These are phyloP conservation scores for Rhododendron simsii DNA, from an alignment of 148 eudicot species.

Conservation along the genomic window DNA sequence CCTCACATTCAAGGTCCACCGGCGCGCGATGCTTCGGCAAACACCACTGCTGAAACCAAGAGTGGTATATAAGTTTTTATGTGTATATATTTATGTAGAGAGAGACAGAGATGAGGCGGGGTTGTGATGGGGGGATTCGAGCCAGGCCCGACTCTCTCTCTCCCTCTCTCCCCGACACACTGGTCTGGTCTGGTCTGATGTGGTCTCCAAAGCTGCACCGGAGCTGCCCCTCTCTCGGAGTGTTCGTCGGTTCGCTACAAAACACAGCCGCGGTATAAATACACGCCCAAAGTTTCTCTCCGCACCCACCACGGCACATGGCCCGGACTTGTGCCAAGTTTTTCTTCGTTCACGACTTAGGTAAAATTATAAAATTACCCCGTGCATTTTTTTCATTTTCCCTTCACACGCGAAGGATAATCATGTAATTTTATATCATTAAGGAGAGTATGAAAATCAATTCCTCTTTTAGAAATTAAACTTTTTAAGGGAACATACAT, in stretches of 20 bases:
- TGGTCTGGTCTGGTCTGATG: not conserved
- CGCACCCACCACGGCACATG: not conserved
- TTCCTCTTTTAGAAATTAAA: no score
- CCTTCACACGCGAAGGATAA: no score
- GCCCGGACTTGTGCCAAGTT: not conserved
- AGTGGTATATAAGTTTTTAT: not conserved
- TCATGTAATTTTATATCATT: no score
- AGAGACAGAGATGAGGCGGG: not conserved
- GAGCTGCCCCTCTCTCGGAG: constrained; percentile 15
- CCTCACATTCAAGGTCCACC: constrained; percentile 11
- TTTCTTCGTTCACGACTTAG: no score
- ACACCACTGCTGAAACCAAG: not conserved
- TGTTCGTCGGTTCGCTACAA: constrained; percentile 13
- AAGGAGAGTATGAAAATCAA: no score
- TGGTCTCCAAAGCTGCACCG: constrained; percentile 15
- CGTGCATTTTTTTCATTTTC: no score
- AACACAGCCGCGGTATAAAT: not conserved
- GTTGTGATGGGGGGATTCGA: not conserved
- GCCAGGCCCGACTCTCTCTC: constrained; percentile 1
- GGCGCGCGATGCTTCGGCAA: not conserved
- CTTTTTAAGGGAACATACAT: no score
- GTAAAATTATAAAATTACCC: no score
- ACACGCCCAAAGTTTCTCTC: not conserved
- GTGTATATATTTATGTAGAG: not conserved
- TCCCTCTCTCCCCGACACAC: not conserved